A percentile compares a stretch with the other conserved stretches of the same genome.
Conservation (phyloP, 495 filamentous ascomycete species). For the Xylaria palmicola region DNA sequence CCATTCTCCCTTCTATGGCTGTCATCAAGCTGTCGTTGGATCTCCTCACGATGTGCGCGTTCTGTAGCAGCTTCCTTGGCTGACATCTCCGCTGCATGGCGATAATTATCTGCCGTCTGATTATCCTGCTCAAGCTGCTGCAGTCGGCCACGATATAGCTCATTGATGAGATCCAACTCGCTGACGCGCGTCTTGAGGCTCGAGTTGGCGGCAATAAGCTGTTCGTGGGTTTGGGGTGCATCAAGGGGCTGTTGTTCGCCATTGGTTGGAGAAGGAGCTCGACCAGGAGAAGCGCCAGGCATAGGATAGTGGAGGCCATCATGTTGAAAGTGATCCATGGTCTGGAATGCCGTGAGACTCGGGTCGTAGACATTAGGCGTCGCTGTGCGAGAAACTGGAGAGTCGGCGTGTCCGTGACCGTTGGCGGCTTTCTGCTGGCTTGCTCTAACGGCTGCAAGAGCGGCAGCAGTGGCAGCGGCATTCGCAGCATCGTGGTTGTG, state of each 20-base stretch:
- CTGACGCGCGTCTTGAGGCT: slow-evolving; percentile 84
- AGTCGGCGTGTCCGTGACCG: slow-evolving; percentile 78
- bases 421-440: slow-evolving; percentile 69
- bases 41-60: slow-evolving; percentile 43
- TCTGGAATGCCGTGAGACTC: slow-evolving; percentile 69
- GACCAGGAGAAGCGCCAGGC: slow-evolving; percentile 65
- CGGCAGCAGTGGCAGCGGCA: slow-evolving; percentile 32
- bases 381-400: slow-evolving; percentile 81
- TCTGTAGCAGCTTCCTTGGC: slow-evolving; percentile 36
- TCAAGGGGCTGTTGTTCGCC: slow-evolving; percentile 68
- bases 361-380: slow-evolving; percentile 69
- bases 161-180: slow-evolving; percentile 95
- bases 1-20: slow-evolving; percentile 74
- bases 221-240: slow-evolving; percentile 75
- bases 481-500: slow-evolving; percentile 30
- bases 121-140: slow-evolving; percentile 76
- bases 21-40: slow-evolving; percentile 69
- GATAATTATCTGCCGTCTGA: slow-evolving; percentile 37
- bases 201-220: slow-evolving; percentile 72
- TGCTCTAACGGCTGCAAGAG: slow-evolving; percentile 51
- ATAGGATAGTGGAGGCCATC: slow-evolving; percentile 45
- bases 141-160: slow-evolving; percentile 85
- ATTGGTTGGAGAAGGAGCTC: slow-evolving; percentile 65
- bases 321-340: slow-evolving; percentile 60
- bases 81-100: slow-evolving; percentile 42